phyloP scores from a whole-genome alignment of 345 rosid genomes.

The Gossypium arboreum region DNA sequence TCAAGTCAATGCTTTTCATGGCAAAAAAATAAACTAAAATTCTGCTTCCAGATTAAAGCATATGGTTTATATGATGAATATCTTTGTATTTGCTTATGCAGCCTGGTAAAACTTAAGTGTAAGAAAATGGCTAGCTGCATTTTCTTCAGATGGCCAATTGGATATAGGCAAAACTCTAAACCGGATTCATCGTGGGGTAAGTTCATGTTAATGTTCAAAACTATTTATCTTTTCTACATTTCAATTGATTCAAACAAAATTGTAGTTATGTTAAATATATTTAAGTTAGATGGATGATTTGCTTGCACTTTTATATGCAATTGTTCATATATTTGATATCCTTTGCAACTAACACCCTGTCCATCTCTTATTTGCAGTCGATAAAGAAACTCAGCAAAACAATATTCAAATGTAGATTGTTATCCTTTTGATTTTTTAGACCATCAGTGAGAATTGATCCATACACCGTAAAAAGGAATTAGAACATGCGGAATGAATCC shows the following conservation, averaged over 20 bases:
- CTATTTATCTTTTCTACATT: not conserved
- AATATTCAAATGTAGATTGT: too few relatives aligned
- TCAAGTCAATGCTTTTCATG: not conserved
- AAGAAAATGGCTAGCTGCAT: constrained; percentile 97
- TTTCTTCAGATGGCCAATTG: constrained; percentile 67
- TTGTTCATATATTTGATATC: not conserved
- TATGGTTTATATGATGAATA: not conserved
- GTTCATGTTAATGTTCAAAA: constrained; percentile 17
- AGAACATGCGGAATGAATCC: not conserved
- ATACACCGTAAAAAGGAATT: too few relatives aligned
- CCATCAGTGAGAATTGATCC: not conserved
- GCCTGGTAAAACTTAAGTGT: constrained; percentile 97
- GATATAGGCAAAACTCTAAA: constrained; percentile 76
- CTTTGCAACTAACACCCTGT: not conserved
- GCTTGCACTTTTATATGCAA: not conserved
- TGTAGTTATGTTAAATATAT: not conserved
- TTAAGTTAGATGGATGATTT: not conserved
- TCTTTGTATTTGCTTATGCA: constrained; percentile 31
- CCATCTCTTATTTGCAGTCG: not conserved
- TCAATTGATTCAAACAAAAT: not conserved
- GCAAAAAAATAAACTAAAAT: not conserved
- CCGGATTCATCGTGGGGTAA: constrained; percentile 87
- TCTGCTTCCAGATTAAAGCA: not conserved
- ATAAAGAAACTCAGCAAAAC: not conserved
- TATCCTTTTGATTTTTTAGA: not conserved